phyloP scores from a whole-genome alignment of 148 eudicot species.

The Vaccinium vitisidaea region DNA sequence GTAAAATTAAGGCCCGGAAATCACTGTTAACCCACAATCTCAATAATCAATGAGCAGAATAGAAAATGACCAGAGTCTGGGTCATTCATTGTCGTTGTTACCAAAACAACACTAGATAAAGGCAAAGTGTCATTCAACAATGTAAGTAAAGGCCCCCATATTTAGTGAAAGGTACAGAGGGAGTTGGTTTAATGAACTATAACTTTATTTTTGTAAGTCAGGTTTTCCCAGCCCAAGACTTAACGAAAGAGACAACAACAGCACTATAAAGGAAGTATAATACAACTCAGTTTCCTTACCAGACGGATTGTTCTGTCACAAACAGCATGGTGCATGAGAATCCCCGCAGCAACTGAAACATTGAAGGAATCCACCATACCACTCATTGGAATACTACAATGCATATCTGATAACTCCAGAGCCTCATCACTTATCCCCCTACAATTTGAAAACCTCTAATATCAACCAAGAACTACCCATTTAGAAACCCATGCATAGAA shows the following conservation, averaged over 20 bases:
- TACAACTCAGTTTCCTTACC: slow-evolving; percentile 41
- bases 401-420: slow-evolving; percentile 69
- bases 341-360: slow-evolving; percentile 95
- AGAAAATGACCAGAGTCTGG: not conserved
- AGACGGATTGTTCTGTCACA: slow-evolving; percentile 77
- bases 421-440: slow-evolving; percentile 92
- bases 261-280: not conserved
- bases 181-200: not conserved
- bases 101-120: not conserved
- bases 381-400: slow-evolving; percentile 89
- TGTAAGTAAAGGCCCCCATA: not conserved
- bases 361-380: slow-evolving; percentile 99
- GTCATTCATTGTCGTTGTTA: not conserved
- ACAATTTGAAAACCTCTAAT: slow-evolving; percentile 21
- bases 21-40: not conserved
- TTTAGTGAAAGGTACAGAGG: not conserved
- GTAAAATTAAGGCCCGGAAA: not conserved
- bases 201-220: not conserved
- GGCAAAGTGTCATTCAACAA: not conserved
- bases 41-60: not conserved
- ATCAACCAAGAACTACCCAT: slow-evolving; percentile 9
- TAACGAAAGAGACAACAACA: not conserved
- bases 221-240: not conserved
- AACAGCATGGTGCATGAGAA: slow-evolving; percentile 96
- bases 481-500: not conserved